Base-by-base conservation (phyloP, 2,329 filamentous ascomycete species). In the Clonostachys sp. region DNA sequence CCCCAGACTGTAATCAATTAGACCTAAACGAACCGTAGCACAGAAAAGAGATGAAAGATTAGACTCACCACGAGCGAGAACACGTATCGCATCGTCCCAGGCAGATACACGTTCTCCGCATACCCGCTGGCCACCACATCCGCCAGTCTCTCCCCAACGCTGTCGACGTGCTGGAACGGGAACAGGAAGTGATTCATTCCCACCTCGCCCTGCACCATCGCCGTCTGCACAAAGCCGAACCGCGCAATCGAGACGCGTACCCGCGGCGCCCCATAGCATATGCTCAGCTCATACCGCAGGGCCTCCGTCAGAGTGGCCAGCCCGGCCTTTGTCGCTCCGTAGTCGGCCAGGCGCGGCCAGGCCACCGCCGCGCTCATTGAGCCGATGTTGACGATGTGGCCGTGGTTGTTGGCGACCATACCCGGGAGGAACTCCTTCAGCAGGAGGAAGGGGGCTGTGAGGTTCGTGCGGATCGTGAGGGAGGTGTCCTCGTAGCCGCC, bases 381-480 rank as follows among this genome's bases (percentile, higher is more conserved):
- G 43, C 91, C 91, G 43, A 97, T 72, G 41, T 91, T 96, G 52
- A 97, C 91, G 53, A 99, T 82, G 42, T 91, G 95, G 57, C 89
- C 87, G 44, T 71, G 75, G 48, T 78, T 74, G 51, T 78, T 72
- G 45, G 79, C 72, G 48, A 92, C 73, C 70, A 97, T 89, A 54
- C 80, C 78, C 0, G 91, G 91, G 7, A 97, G 76, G 69, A 96
- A 94, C 14, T 84, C 77, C 63, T 91, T 90, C 61, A 95, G 79
- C 41, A 89, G 90, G 72, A 92, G 86, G 72, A 95, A 95, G 61
- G 91, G 87, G 13, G 88, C 85, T 46, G 94, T 70, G n/a, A 95
- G 81, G 71, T 97, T 99, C 50, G 89, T 89, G 53, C 77, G 73
- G 60, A 97, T 76, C 53, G 83, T 92, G 51, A 74, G 80, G 54